Evolutionary conservation across 1,139 yeast genomes (phyloP).

Genomic region (Yamadazyma kanchanaburiensis): DNA sequence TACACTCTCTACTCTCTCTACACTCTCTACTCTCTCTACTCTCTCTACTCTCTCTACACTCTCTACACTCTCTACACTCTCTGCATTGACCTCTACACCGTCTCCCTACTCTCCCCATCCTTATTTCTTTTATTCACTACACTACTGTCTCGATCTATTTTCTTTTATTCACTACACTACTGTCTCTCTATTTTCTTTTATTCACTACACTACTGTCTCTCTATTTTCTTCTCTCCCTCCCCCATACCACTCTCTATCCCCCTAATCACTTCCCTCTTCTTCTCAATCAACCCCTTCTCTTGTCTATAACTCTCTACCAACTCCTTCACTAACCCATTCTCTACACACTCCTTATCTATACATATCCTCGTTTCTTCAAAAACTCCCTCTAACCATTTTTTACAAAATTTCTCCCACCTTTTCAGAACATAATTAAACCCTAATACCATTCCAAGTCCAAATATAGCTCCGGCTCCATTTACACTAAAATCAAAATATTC

Average conservation of each 20-base stretch:
- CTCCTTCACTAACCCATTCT: slow-evolving; percentile 36
- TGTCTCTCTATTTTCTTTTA: slow-evolving; percentile 3
- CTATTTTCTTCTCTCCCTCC: not conserved
- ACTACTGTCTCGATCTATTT: slow-evolving; percentile 3
- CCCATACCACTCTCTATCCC: slow-evolving; percentile 7
- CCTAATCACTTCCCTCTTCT: slow-evolving; percentile 18
- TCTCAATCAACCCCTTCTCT: slow-evolving; percentile 17
- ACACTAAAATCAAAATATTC: slow-evolving; percentile 32
- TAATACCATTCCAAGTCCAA: slow-evolving; percentile 38
- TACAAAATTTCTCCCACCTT: slow-evolving; percentile 30
- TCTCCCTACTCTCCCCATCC: not conserved
- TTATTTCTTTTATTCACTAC: slow-evolving; percentile 6
- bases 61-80: too few species aligned
- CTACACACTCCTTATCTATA: slow-evolving; percentile 36
- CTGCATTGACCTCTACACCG: slow-evolving; percentile 2
- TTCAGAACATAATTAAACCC: slow-evolving; percentile 45
- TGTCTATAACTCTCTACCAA: slow-evolving; percentile 21
- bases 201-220: not conserved
- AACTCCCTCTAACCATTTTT: slow-evolving; percentile 26
- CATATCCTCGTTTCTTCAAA: slow-evolving; percentile 36
- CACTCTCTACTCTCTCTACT: too few species aligned
- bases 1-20: too few species aligned
- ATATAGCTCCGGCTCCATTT: slow-evolving; percentile 34
- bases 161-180: slow-evolving; percentile 3
- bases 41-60: too few species aligned